Evolutionary conservation across 2,329 filamentous ascomycete genomes (phyloP).

Genomic region (Phoma sp.): DNA sequence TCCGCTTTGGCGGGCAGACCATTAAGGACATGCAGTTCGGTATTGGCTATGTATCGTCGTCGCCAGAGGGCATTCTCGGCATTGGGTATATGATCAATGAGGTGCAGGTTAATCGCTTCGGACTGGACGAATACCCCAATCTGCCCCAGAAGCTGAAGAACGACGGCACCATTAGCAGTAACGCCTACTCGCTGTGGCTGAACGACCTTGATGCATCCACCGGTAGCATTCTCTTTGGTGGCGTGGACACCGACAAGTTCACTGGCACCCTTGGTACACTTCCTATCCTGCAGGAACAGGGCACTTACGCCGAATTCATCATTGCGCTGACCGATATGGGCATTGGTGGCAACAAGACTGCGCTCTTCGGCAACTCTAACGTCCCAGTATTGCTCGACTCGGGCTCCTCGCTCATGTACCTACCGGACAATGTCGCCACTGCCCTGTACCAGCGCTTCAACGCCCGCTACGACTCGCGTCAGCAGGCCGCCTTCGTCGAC

Average conservation of each 20-base stretch:
- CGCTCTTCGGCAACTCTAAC: constrained; percentile 51
- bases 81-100: constrained; percentile 85
- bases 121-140: constrained; percentile 60
- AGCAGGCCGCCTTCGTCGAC: constrained; percentile 58
- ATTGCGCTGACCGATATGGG: constrained; percentile 59
- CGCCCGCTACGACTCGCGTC: constrained; percentile 49
- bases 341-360: constrained; percentile 49
- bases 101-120: constrained; percentile 68
- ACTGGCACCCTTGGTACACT: constrained; percentile 66
- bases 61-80: constrained; percentile 75
- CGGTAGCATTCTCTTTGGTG: constrained; percentile 78
- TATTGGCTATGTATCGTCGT: constrained; percentile 68
- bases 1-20: constrained; percentile 63
- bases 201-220: constrained; percentile 65
- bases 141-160: constrained; percentile 69
- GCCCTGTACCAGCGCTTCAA: constrained; percentile 50
- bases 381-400: constrained; percentile 73
- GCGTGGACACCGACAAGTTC: constrained; percentile 79
- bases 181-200: constrained; percentile 72
- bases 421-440: constrained; percentile 66
- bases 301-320: constrained; percentile 60
- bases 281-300: constrained; percentile 59
- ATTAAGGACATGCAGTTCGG: constrained; percentile 71
- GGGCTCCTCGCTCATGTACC: constrained; percentile 73
- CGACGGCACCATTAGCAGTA: constrained; percentile 65